A percentile compares a stretch with the other conserved stretches of the same genome.
phyloP scores from a whole-genome alignment of 2,329 filamentous ascomycete species.

The Trichoderma guizhouense region DNA sequence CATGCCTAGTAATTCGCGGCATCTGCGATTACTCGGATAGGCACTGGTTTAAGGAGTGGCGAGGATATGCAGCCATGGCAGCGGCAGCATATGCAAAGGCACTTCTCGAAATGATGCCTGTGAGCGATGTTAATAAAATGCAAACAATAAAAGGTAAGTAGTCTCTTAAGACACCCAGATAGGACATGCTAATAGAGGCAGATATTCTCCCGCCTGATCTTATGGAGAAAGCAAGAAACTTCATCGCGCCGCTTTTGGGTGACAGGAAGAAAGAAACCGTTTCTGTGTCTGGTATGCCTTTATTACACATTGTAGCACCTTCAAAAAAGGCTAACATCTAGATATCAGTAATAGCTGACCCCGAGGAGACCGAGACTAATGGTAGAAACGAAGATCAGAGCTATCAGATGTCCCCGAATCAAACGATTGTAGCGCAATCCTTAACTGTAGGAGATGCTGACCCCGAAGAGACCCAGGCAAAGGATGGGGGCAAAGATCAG shows the following conservation, averaged over 20 bases:
- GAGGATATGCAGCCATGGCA: neutral
- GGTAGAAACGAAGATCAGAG: neutral
- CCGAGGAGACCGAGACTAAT: neutral
- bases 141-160: neutral
- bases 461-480: neutral
- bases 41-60: neutral
- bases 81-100: neutral
- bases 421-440: neutral
- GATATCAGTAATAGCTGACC: neutral
- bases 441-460: neutral
- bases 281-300: neutral
- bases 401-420: neutral
- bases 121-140: accelerated
- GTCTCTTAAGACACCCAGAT: no score
- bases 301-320: no score
- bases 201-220: neutral
- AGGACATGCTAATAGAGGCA: neutral
- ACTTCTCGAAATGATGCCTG: neutral
- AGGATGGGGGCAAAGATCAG: neutral
- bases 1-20: neutral
- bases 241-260: neutral
- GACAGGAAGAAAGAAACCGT: neutral
- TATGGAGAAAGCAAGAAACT: neutral
- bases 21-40: neutral
- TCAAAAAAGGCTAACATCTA: neutral